Evolutionary conservation across 257 asterid genomes (phyloP).

Genomic region (Nemophila menziesii): DNA sequence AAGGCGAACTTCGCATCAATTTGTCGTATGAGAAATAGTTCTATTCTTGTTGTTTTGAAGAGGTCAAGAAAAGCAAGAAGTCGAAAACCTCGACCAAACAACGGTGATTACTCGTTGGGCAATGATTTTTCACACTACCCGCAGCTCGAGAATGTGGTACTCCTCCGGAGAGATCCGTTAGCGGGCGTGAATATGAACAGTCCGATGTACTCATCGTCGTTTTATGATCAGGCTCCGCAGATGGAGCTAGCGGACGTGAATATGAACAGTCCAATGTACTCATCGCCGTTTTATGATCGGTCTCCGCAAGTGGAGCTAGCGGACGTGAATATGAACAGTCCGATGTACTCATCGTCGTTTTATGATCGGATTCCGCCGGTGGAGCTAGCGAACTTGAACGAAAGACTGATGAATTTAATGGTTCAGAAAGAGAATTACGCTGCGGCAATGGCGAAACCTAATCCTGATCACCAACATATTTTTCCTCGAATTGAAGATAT

Average conservation of each 20-base stretch:
- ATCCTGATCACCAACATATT: neutral
- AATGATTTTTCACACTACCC: constrained; percentile 24
- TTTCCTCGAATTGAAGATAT: constrained; percentile 21
- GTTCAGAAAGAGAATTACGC: constrained; percentile 28
- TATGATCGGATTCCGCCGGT: constrained; percentile 29
- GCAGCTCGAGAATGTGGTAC: constrained; percentile 30
- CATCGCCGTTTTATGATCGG: constrained; percentile 28
- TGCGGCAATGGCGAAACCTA: constrained; percentile 22
- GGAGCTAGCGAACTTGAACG: constrained; percentile 10
- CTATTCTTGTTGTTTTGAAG: constrained; percentile 62
- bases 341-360: constrained; percentile 9
- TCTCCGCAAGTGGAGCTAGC: constrained; percentile 15
- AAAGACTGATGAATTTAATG: constrained; percentile 13
- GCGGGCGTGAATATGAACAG: neutral
- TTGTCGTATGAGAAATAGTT: constrained; percentile 42
- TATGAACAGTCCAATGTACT: neutral
- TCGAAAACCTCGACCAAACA: constrained; percentile 32
- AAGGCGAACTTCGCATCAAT: constrained; percentile 51
- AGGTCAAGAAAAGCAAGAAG: constrained; percentile 53
- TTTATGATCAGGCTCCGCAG: constrained; percentile 29
- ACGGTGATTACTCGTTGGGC: constrained; percentile 20
- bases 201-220: constrained; percentile 8
- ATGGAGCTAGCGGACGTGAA: constrained; percentile 9
- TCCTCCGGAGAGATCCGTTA: constrained; percentile 43
- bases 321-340: neutral